These are phyloP conservation scores for Fusarium miscanthi DNA, from an alignment of 2,329 filamentous ascomycete genomes.

Conservation along the genomic window DNA sequence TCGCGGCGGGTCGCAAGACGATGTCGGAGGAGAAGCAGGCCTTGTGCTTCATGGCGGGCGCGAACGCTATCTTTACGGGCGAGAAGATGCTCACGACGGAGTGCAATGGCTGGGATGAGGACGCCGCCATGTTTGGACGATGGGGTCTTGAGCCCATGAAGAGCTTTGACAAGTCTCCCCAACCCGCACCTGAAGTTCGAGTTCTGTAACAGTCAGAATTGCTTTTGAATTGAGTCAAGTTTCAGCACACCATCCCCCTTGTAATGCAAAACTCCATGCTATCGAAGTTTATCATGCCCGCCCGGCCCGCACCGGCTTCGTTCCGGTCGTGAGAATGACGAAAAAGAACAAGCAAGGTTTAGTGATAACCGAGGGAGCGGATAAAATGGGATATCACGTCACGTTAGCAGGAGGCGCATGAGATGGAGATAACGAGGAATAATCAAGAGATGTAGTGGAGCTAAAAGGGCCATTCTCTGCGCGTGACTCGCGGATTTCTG, in stretches of 20 bases:
- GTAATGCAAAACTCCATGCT: neutral
- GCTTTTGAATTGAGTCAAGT: neutral
- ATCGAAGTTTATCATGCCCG: neutral
- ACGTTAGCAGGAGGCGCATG: constrained; percentile 26
- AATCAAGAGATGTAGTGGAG: constrained; percentile 18
- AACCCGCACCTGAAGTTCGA: constrained; percentile 41
- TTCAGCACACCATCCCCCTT: neutral
- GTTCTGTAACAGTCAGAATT: constrained; percentile 32
- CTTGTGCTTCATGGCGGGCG: constrained; percentile 88
- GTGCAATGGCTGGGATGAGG: constrained; percentile 91
- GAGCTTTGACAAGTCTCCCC: constrained; percentile 55
- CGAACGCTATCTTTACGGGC: constrained; percentile 94
- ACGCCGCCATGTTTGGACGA: constrained; percentile 82
- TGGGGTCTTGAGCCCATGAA: constrained; percentile 87
- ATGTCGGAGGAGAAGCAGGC: constrained; percentile 91
- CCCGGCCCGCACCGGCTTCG: constrained; percentile 20
- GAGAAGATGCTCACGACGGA: constrained; percentile 97
- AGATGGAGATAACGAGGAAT: constrained; percentile 11
- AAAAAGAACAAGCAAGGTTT: neutral
- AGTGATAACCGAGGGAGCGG: constrained; percentile 14
- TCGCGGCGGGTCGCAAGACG: constrained; percentile 85
- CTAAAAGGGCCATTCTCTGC: constrained; percentile 1
- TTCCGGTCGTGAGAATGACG: constrained; percentile 16
- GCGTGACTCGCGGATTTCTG: constrained; percentile 25
- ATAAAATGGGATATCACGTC: constrained; percentile 23